Percentiles rank a stretch among this genome's conserved stretches.
These are phyloP conservation scores for Nissolia schottii DNA, from an alignment of 306 rosid genomes.

Conservation along the genomic window DNA sequence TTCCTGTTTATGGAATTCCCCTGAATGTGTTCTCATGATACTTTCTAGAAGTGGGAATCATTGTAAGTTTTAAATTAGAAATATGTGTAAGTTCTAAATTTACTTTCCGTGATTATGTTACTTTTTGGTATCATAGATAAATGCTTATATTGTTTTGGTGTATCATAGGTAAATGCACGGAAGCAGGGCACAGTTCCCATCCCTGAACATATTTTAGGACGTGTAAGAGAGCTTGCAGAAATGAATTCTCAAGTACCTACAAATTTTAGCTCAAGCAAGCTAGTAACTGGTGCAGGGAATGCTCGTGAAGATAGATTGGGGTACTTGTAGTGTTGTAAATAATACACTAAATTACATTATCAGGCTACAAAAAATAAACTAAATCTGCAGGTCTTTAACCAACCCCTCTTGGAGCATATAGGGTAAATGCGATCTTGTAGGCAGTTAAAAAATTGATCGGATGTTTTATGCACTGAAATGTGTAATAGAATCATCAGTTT, in stretches of 20 bases:
- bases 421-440: slow-evolving; percentile 27
- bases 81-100: background rate
- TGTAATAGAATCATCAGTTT: slow-evolving; percentile 9
- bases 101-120: background rate
- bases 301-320: slow-evolving; percentile 44
- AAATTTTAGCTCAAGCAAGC: slow-evolving; percentile 49
- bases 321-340: slow-evolving; percentile 67
- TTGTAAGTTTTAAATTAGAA: background rate
- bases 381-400: slow-evolving; percentile 25
- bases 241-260: slow-evolving; percentile 69
- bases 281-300: slow-evolving; percentile 35
- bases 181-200: slow-evolving; percentile 75
- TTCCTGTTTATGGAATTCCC: background rate
- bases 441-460: slow-evolving; percentile 24
- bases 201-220: slow-evolving; percentile 62
- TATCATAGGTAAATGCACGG: slow-evolving; percentile 63
- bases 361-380: background rate
- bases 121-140: no score
- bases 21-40: background rate
- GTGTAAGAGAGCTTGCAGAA: slow-evolving; percentile 90
- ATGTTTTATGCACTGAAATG: slow-evolving; percentile 18
- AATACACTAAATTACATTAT: slow-evolving; percentile 34
- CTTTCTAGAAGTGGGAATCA: background rate
- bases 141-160: no score
- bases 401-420: slow-evolving; percentile 28